These are phyloP conservation scores for Calamus simplicifolius DNA, from an alignment of 176 grass and related monocot genomes.

Conservation along the genomic window DNA sequence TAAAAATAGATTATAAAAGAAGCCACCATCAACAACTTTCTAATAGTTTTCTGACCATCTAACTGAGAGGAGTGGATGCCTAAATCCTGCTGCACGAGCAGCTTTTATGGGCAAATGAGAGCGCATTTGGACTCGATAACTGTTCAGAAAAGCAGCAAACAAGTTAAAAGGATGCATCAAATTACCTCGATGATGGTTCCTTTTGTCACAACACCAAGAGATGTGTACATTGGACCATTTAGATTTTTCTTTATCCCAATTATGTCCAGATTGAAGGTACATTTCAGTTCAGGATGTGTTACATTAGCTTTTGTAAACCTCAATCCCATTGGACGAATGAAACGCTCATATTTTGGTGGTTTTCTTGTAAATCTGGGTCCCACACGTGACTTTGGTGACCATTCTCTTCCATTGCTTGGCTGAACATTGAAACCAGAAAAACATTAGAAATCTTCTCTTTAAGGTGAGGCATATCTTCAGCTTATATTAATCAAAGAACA, in stretches of 20 bases:
- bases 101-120: too few relatives aligned
- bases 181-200: conserved; percentile 87
- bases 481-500: too few relatives aligned
- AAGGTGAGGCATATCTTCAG: too few relatives aligned
- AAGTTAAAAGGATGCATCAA: too few relatives aligned
- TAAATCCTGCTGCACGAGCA: too few relatives aligned
- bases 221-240: conserved; percentile 85
- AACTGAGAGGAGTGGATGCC: too few relatives aligned
- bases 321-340: conserved; percentile 70
- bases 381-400: conserved; percentile 80
- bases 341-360: conserved; percentile 80
- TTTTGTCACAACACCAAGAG: conserved; percentile 80
- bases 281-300: conserved; percentile 85
- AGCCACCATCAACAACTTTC: too few relatives aligned
- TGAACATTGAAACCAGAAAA: conserved; percentile 8
- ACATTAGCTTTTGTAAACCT: conserved; percentile 82
- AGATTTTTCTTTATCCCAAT: conserved; percentile 94
- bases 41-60: too few relatives aligned
- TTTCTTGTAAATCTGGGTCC: conserved; percentile 89
- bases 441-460: too few relatives aligned
- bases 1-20: too few relatives aligned
- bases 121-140: too few relatives aligned
- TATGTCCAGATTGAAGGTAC: conserved; percentile 81
- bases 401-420: conserved; percentile 97
- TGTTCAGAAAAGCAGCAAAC: too few relatives aligned